Conservation (phyloP, 148 eudicot species). For the Chenopodium suecicum region DNA sequence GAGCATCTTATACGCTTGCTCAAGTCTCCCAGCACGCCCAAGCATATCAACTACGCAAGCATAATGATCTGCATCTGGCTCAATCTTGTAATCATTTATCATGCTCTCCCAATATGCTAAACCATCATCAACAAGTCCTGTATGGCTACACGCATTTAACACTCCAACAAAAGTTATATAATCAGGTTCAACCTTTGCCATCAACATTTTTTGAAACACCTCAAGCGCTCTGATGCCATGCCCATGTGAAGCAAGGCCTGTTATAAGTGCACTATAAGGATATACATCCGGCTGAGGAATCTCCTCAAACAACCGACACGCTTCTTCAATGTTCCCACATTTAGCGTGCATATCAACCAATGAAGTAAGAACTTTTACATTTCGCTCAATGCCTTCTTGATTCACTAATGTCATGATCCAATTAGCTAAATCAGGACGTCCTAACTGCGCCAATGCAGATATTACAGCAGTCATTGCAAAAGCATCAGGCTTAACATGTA, state of each 20-base stretch:
- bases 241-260: slow-evolving; percentile 51
- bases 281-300: slow-evolving; percentile 36
- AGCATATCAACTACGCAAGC: slow-evolving; percentile 49
- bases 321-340: slow-evolving; percentile 48
- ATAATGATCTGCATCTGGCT: slow-evolving; percentile 48
- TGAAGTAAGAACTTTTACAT: slow-evolving; percentile 39
- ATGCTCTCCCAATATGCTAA: slow-evolving; percentile 43
- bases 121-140: slow-evolving; percentile 47
- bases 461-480: slow-evolving; percentile 36
- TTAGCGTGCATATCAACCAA: slow-evolving; percentile 44
- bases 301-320: slow-evolving; percentile 37
- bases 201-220: slow-evolving; percentile 32
- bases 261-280: slow-evolving; percentile 46
- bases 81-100: slow-evolving; percentile 38
- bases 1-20: slow-evolving; percentile 36
- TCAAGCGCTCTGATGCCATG: slow-evolving; percentile 39
- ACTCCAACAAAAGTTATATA: slow-evolving; percentile 45
- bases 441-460: slow-evolving; percentile 39
- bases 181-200: slow-evolving; percentile 36
- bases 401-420: slow-evolving; percentile 34
- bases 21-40: slow-evolving; percentile 50
- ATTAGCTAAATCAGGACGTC: slow-evolving; percentile 36
- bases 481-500: slow-evolving; percentile 40
- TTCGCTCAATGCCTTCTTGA: slow-evolving; percentile 27
- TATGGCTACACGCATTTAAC: slow-evolving; percentile 40